Conservation (phyloP, 2,329 filamentous ascomycete genomes). For the Didymosphaeria variabile region DNA sequence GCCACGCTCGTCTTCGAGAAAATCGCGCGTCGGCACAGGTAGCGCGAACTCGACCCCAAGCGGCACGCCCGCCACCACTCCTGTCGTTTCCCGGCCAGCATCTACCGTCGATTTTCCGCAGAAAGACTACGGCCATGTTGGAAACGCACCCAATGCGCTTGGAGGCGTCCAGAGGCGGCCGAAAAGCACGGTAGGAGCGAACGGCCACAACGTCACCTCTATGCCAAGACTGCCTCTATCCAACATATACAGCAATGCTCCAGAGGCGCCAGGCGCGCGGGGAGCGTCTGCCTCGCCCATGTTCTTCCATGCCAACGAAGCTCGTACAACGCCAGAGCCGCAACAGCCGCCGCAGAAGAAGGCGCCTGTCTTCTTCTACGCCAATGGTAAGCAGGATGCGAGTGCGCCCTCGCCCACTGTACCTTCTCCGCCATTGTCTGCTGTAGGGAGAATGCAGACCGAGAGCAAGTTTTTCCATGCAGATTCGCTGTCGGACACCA, state of each 20-base stretch:
- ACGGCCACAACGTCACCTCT: conserved; percentile 28
- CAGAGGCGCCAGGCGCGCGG: conserved; percentile 34
- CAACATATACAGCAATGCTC: conserved; percentile 34
- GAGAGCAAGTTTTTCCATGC: conserved; percentile 77
- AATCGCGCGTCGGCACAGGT: conserved; percentile 69
- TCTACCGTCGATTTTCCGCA: conserved; percentile 41
- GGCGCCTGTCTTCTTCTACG: conserved; percentile 60
- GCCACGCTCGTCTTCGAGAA: conserved; percentile 78
- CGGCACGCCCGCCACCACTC: conserved; percentile 63
- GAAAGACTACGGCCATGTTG: conserved; percentile 40
- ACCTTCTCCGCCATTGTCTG: conserved; percentile 49
- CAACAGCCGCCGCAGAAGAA: conserved; percentile 51
- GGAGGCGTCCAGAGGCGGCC: conserved; percentile 39
- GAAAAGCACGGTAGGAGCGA: conserved; percentile 49
- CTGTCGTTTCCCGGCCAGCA: conserved; percentile 45
- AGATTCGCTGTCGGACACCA: conserved; percentile 60
- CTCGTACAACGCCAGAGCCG: conserved; percentile 50
- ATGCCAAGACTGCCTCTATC: conserved; percentile 36
- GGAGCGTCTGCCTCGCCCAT: conserved; percentile 63
- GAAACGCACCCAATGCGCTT: conserved; percentile 32
- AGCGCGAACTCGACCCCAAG: conserved; percentile 73
- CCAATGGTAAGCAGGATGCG: conserved; percentile 58
- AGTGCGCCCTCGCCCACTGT: conserved; percentile 26
- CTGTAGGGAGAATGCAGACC: conserved; percentile 34
- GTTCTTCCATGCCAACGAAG: conserved; percentile 94